Conservation (phyloP, 495 filamentous ascomycete genomes). For the Lepidopterella palustris region DNA sequence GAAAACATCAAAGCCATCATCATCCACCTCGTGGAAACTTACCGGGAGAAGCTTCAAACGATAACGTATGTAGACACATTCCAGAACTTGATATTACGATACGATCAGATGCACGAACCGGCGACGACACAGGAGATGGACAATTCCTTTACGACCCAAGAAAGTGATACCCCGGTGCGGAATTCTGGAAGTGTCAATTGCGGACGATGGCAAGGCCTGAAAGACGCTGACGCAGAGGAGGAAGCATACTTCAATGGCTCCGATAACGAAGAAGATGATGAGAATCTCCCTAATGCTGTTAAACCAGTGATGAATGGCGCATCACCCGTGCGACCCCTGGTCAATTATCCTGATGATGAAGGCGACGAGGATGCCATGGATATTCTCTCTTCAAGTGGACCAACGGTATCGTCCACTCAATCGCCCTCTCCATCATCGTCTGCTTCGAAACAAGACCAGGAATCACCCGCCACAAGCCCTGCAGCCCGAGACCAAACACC, state of each 20-base stretch:
- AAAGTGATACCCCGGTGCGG: constrained; percentile 25
- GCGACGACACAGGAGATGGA: constrained; percentile 25
- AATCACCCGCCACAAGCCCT: constrained; percentile 11
- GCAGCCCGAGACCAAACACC: constrained; percentile 22
- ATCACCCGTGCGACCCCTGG: constrained; percentile 66
- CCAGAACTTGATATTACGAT: constrained; percentile 62
- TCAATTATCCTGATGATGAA: constrained; percentile 88
- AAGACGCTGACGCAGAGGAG: constrained; percentile 79
- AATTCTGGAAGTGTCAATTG: constrained; percentile 45
- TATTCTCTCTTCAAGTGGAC: constrained; percentile 43
- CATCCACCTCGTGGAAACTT: constrained; percentile 79
- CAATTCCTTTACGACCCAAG: constrained; percentile 26
- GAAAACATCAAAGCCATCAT: constrained; percentile 79
- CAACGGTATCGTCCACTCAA: constrained; percentile 29
- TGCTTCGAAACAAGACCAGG: constrained; percentile 3
- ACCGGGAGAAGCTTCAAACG: constrained; percentile 68
- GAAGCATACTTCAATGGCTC: constrained; percentile 92
- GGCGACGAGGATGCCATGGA: constrained; percentile 47
- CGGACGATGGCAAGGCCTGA: constrained; percentile 63
- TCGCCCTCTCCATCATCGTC: constrained; percentile 13
- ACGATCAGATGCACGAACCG: constrained; percentile 56
- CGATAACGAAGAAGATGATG: constrained; percentile 79
- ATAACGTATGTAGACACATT: constrained; percentile 89
- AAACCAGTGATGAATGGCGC: constrained; percentile 37
- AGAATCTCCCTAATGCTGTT: constrained; percentile 28